Base-by-base conservation (phyloP, 2,329 filamentous ascomycete genomes). In the Orbilia blumenaviensis region DNA sequence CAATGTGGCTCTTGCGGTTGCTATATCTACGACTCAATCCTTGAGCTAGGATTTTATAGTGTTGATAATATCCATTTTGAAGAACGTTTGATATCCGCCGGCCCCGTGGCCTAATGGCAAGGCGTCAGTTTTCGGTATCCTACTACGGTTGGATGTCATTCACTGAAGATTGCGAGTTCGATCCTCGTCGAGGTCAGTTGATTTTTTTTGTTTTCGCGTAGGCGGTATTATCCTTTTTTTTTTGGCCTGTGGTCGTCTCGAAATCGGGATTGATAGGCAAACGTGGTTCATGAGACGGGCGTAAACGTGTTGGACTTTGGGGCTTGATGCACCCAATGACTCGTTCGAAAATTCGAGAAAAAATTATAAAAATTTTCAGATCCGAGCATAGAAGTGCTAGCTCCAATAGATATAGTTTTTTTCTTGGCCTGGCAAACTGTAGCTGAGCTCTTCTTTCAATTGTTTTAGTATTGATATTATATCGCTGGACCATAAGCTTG, bases 131-230 rank as follows among this genome's bases (percentile, higher is more conserved):
- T 75, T 75, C 71, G 71, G 71, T 64, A 68, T 60, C 52, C 63
- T 46, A 4, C 56, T 71, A 21, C 56, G 58, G 54, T 52, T 38
- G 63, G 38, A 58, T 68, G 71, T 58, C 54, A 68, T 75, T 46
- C 71, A 75, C 71, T 75, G 71, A 75, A 75, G 71, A 75, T 75
- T 75, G 71, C 71, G 71, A 75, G 71, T 75, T 75, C 71, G 71
- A 75, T 75, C 71, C 71, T 75, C 71, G 71, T 75, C 71, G 71
- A 66, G 71, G 67, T 75, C 71, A 75, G 23, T 54, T 32, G 42
- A 46, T 58, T 68, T 48, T 75, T 67, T 68, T 72, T 18, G 21
- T 52, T 42, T 34, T 44, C 16, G 46, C n/a, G 8, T 54, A 18
- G n/a, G 25, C 48, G 44, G 48, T 23, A 21, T 21, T 10, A 2